Evolutionary conservation across 176 grass and related monocot genomes (phyloP), one percentile per base, ranked within the genome.

Genomic region (Oryza glaberrima): DNA sequence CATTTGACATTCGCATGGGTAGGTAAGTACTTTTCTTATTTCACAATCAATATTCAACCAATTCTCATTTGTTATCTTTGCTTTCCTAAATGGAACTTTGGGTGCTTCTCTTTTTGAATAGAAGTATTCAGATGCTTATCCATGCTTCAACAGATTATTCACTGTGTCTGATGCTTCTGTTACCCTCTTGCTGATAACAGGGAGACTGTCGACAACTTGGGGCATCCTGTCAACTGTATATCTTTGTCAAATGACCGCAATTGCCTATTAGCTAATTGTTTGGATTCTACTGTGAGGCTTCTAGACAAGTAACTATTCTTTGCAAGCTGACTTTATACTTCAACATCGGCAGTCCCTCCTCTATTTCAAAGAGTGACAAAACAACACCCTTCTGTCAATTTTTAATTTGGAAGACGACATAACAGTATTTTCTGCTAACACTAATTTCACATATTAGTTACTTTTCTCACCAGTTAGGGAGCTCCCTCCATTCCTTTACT

Each of bases 1-100:
- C 96, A 74, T 98, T 98, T 85, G 93, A 98, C 51, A 98, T 98
- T 85, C 93, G 96, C 26, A 95, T 93, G 81, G 96, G 96, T 73
- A 95, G 93, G 96, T 98, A 81, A 65, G 89, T 88, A 34, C 38
- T 23, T 66, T 35, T 36, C 52, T 66, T 81, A 4, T 69, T 61
- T 5, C 2, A 36, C 28, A 63, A 2, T 65, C 10, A 66, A 46
- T 8, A 69, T 3, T 76, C 14, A 58, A 41, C 19, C 67, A 45
- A 23, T 72, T 83, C 48, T 30, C 28, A 22, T 48, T 43, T 80
- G 35, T 63, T 9, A 14, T 61, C 23, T 51, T 65, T 15, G 11
- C 1, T 65, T 80, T 73, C 35, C 30, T 34, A 56, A 72, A 44
- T 41, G 17, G 41, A 60, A 56, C 2, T 77, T 64, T 32, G 0